Conservation (phyloP, 2,329 filamentous ascomycete species). For the Stagonosporopsis chrysanthemi region DNA sequence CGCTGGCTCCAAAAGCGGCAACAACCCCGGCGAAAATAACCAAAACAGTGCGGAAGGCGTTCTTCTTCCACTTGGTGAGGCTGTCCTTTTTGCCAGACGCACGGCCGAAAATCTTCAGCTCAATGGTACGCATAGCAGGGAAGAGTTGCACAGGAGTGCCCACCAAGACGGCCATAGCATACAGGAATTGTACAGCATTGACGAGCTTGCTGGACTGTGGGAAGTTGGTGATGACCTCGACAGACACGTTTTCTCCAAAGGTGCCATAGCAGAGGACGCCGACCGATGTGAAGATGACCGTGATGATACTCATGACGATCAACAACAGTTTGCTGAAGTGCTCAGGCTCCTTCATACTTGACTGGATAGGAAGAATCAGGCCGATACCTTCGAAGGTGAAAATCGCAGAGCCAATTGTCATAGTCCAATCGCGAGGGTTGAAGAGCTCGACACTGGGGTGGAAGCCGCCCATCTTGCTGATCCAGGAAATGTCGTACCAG, state of each 20-base stretch:
- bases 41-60: slow-evolving; percentile 66
- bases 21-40: slow-evolving; percentile 67
- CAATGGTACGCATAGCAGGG: slow-evolving; percentile 74
- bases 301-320: slow-evolving; percentile 76
- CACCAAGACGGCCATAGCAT: slow-evolving; percentile 75
- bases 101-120: slow-evolving; percentile 71
- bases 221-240: slow-evolving; percentile 79
- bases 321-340: slow-evolving; percentile 72
- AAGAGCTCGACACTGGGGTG: slow-evolving; percentile 70
- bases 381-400: slow-evolving; percentile 83
- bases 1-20: slow-evolving; percentile 69
- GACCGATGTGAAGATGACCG: slow-evolving; percentile 74
- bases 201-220: slow-evolving; percentile 75
- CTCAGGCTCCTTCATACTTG: slow-evolving; percentile 74
- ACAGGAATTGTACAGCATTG: slow-evolving; percentile 77
- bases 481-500: slow-evolving; percentile 69
- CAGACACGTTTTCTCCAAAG: slow-evolving; percentile 72
- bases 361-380: slow-evolving; percentile 77
- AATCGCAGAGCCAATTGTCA: slow-evolving; percentile 76
- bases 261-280: slow-evolving; percentile 77
- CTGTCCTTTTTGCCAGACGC: slow-evolving; percentile 70
- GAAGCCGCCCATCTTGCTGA: slow-evolving; percentile 63
- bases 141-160: slow-evolving; percentile 79
- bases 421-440: slow-evolving; percentile 72
- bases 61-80: slow-evolving; percentile 79